Conservation (phyloP, 345 rosid species). For the Euphorbia pulcherrima region DNA sequence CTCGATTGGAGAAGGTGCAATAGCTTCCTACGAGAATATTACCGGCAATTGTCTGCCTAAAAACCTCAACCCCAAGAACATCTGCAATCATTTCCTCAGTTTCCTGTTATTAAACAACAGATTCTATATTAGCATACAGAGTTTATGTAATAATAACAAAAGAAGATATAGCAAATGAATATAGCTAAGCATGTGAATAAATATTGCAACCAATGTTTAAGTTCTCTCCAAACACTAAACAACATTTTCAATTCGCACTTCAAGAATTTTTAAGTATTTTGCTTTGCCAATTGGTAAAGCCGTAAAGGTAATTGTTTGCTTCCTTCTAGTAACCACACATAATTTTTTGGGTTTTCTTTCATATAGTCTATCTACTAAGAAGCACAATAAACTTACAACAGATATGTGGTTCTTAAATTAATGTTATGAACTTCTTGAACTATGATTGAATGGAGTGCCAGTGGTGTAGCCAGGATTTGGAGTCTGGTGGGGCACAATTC, state of each 20-base stretch:
- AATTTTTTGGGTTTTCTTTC: too few species aligned
- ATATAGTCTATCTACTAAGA: too few species aligned
- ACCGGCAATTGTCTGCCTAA: constrained; percentile 90
- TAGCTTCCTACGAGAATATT: constrained; percentile 92
- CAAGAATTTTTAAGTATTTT: not conserved
- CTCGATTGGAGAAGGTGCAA: constrained; percentile 78
- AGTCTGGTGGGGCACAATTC: too few species aligned
- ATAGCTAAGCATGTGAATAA: too few species aligned
- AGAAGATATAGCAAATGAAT: too few species aligned
- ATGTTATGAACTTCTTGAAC: too few species aligned
- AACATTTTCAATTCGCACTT: not conserved
- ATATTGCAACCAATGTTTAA: not conserved
- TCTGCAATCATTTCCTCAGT: constrained; percentile 90
- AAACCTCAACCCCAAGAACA: constrained; percentile 95
- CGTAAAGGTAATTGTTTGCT: too few species aligned
- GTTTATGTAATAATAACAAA: constrained; percentile 16
- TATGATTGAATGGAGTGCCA: too few species aligned
- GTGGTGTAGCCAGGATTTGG: too few species aligned
- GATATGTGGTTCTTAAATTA: not conserved
- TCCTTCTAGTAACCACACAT: too few species aligned
- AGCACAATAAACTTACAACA: not conserved
- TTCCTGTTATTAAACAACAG: constrained; percentile 19
- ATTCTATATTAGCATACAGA: constrained; percentile 27
- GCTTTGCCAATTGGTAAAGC: too few species aligned
- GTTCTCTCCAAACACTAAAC: not conserved